Percentiles rank a stretch among this genome's conserved stretches.
Evolutionary conservation across 495 filamentous ascomycete genomes (phyloP).

Genomic region (Staphylotrichum tortipilum): DNA sequence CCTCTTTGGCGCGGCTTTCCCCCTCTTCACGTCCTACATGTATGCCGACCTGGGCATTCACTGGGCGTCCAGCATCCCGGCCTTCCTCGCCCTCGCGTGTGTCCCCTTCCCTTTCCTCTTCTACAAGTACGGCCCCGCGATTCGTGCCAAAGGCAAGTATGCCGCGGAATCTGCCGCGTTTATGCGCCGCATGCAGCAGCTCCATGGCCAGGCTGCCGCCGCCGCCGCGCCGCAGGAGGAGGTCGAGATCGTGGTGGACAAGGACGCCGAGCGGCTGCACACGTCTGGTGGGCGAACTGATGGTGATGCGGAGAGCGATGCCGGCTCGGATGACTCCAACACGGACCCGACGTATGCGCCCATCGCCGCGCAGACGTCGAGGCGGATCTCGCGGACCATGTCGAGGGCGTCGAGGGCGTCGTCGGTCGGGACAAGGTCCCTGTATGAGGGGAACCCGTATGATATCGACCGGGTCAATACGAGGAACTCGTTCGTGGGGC

Average conservation of each 20-base stretch:
- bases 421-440: neutral
- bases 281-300: neutral
- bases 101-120: conserved; percentile 75
- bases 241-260: neutral
- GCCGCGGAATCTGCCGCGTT: conserved; percentile 51
- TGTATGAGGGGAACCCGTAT: neutral
- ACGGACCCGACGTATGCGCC: neutral
- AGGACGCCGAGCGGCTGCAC: neutral
- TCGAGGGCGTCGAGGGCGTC: neutral
- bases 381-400: neutral
- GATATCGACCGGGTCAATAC: neutral
- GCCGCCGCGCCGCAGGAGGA: neutral
- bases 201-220: neutral
- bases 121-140: conserved; percentile 60
- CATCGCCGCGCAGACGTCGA: neutral
- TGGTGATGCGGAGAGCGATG: neutral
- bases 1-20: conserved; percentile 72
- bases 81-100: conserved; percentile 68
- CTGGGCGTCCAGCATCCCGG: conserved; percentile 71
- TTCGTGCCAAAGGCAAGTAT: conserved; percentile 66
- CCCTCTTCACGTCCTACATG: conserved; percentile 73
- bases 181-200: neutral
- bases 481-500: neutral
- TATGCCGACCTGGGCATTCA: conserved; percentile 66
- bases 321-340: neutral